Evolutionary conservation across 345 rosid species (phyloP).

Genomic region (Theobroma cacao): DNA sequence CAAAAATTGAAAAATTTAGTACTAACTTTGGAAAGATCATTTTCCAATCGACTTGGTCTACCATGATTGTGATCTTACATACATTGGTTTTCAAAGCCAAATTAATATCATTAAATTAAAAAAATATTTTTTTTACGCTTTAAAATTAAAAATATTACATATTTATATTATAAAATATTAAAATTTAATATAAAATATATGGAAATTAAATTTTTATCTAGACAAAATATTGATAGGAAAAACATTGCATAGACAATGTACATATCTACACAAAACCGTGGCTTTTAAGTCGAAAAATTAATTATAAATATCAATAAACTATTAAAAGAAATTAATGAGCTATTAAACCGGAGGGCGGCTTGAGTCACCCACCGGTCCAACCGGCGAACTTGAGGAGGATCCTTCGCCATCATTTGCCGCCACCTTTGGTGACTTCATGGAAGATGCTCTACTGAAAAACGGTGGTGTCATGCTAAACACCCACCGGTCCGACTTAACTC

Average conservation of each 20-base stretch:
- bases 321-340: neutral
- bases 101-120: neutral
- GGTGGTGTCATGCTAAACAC: constrained; percentile 27
- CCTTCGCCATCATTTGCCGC: constrained; percentile 28
- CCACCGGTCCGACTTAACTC: constrained; percentile 48
- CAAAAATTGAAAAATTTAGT: neutral
- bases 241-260: neutral
- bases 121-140: too few species aligned
- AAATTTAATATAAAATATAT: too few species aligned
- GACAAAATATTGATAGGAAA: neutral
- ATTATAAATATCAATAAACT: neutral
- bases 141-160: too few species aligned
- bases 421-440: constrained; percentile 45
- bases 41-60: neutral
- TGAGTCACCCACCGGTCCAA: constrained; percentile 13
- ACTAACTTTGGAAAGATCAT: neutral
- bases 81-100: neutral
- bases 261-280: neutral
- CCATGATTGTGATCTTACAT: neutral
- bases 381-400: neutral
- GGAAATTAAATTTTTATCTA: too few species aligned
- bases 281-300: neutral
- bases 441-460: constrained; percentile 40
- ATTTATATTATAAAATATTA: too few species aligned
- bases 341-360: constrained; percentile 35